phyloP scores from a whole-genome alignment of 257 asterid species.

The Solanum infundibuliforme region DNA sequence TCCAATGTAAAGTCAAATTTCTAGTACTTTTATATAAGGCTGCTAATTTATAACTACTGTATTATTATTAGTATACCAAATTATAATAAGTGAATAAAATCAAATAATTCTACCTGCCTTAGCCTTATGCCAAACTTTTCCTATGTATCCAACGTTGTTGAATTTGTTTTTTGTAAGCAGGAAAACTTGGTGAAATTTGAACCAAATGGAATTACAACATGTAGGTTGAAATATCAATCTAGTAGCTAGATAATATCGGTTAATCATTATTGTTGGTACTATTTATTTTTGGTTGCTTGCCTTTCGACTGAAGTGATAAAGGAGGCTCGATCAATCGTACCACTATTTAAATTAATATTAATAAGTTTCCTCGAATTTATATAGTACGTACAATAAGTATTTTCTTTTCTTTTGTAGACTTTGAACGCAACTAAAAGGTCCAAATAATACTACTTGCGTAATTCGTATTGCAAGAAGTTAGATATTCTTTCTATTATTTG shows the following conservation, averaged over 20 bases:
- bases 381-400: background rate
- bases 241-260: background rate
- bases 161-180: background rate
- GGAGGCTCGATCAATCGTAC: background rate
- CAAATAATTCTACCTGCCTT: background rate
- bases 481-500: background rate
- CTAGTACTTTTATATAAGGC: background rate
- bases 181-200: background rate
- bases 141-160: background rate
- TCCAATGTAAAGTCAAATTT: background rate
- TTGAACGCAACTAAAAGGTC: background rate
- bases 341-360: background rate
- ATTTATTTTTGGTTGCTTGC: background rate
- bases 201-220: background rate
- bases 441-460: background rate
- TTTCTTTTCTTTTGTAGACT: background rate
- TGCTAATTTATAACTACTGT: background rate
- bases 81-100: background rate
- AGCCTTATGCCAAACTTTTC: background rate
- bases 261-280: background rate
- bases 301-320: background rate
- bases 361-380: background rate
- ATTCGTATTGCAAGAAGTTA: background rate
- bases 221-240: background rate
- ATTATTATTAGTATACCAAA: background rate